These are phyloP conservation scores for Eutrema salsugineum DNA, from an alignment of 441 rosid species.

Conservation along the genomic window DNA sequence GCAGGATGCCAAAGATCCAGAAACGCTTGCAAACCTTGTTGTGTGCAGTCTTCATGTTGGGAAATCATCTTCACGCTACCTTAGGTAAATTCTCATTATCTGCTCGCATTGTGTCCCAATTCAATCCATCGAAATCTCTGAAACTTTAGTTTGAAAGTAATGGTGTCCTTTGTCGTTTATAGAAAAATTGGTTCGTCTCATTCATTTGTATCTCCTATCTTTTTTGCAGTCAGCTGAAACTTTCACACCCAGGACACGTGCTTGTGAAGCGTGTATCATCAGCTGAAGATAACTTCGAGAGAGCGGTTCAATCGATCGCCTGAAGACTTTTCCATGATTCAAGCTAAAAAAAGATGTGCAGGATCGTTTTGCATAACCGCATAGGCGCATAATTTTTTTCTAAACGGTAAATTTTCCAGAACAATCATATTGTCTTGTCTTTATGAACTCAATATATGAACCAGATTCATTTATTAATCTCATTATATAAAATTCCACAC, in stretches of 20 bases:
- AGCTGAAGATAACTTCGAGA: conserved; percentile 77
- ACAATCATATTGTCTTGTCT: not conserved
- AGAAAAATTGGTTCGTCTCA: not conserved
- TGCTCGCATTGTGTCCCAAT: not conserved
- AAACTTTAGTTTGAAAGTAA: not conserved
- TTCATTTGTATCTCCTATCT: not conserved
- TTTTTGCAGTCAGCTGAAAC: conserved; percentile 72
- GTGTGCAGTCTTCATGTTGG: conserved; percentile 93
- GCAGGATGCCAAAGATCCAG: conserved; percentile 95
- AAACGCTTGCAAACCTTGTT: conserved; percentile 85
- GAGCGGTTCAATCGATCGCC: conserved; percentile 73
- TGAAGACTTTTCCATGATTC: conserved; percentile 24
- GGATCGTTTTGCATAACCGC: not conserved
- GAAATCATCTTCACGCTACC: conserved; percentile 79
- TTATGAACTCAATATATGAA: not conserved
- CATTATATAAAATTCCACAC: not conserved
- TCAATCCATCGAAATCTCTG: too few relatives aligned
- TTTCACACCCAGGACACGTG: conserved; percentile 61
- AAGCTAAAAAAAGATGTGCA: not conserved
- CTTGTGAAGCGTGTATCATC: conserved; percentile 58
- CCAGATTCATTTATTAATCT: not conserved
- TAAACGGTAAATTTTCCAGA: not conserved
- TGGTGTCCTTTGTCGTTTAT: not conserved
- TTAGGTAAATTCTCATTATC: conserved; percentile 43
- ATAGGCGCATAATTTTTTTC: not conserved